Base-by-base conservation (phyloP, 2,329 filamentous ascomycete species). In the Claviceps fusiformis region DNA sequence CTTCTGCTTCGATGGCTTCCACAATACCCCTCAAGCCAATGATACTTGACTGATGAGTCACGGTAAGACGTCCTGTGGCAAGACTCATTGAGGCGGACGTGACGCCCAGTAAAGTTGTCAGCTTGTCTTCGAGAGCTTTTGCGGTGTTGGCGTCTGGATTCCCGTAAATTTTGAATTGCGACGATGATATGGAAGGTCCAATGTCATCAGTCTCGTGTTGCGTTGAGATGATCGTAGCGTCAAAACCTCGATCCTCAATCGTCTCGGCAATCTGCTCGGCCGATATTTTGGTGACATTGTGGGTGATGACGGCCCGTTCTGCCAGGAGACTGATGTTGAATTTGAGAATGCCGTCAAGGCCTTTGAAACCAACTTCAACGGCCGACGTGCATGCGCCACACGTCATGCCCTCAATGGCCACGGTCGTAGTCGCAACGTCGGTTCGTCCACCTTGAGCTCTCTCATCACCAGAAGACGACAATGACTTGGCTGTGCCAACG, bases 261-360 rank as follows among this genome's bases (percentile, higher is more conserved):
- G 84, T 86, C 61, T 91, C 85, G 7, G 79, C 80, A 57, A 97
- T 89, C 67, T 87, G 80, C 13, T 88, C 84, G 0, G 87, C 71
- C 0, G 86, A 70, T 1, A 97, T 75, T 63, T 86, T 82, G 2
- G 78, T 69, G 0, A 85, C 77, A 63, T 96, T 85, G 67, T 97
- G 92, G 1, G 90, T 79, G 60, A 96, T 82, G 44, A 96, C 86
- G 4, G 91, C 92, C 57, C 92, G 83, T 68, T 97, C 93, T 4
- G 93, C 95, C 37, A 97, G 78, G 61, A 98, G 74, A 70, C 89
- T 95, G 68, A 98, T 95, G 66, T 95, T 95, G 75, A 97, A 95
- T 60, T 90, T 88, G 55, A 89, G 66, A 17, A 97, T 70, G 27
- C 93, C 93, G 10, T 87, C 82, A 2, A 92, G 71, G 59, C 79